Base-by-base conservation (phyloP, 495 filamentous ascomycete genomes). In the Paragyromitra xinjiangensis region DNA sequence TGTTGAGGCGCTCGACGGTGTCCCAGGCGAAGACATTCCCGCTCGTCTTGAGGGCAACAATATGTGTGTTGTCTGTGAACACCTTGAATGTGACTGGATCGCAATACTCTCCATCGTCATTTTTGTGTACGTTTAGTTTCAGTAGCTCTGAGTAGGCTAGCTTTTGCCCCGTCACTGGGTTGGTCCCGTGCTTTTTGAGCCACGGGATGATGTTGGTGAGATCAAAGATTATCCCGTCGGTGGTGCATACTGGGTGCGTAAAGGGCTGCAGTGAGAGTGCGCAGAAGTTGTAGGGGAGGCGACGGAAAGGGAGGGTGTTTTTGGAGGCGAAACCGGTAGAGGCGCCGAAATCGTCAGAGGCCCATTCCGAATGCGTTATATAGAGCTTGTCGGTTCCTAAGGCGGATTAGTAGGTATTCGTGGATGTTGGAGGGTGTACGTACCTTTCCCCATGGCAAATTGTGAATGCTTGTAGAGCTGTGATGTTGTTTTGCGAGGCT, bases 11-110 rank as follows among this genome's bases (percentile, higher is more conserved):
- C 83, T 98, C 93, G 11, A 98, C 88, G 2, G 95, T 99, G 82
- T 98, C 95, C 89, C 91, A 97, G 9, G 94, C 90, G 82, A 97
- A 99, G 6, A 97, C 96, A 85, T 98, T 98, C 50, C 81, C 88
- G 19, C 86, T 87, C 79, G 92, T 93, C 61, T 90, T 87, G 72
- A 99, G 85, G 39, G 94, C 94, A 56, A 98, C 93, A 56, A 99
- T 92, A 83, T 99, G 95, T 8, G 96, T 97, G 83, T 98, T 98
- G 82, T 99, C 94, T 48, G 95, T 99, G 78, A 99, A 91, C 11
- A 95, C 91, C 85, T 99, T 99, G 87, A 91, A 98, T 3, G 93
- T 97, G 24, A 99, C 95, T 1, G 95, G 95, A 83, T 99, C 95
- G 75, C 97, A 92, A 78, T 93, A 93, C 79, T 99, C 96, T 68